Evolutionary conservation across 2,329 filamentous ascomycete species (phyloP).

Genomic region (Penicillium verrucosum): DNA sequence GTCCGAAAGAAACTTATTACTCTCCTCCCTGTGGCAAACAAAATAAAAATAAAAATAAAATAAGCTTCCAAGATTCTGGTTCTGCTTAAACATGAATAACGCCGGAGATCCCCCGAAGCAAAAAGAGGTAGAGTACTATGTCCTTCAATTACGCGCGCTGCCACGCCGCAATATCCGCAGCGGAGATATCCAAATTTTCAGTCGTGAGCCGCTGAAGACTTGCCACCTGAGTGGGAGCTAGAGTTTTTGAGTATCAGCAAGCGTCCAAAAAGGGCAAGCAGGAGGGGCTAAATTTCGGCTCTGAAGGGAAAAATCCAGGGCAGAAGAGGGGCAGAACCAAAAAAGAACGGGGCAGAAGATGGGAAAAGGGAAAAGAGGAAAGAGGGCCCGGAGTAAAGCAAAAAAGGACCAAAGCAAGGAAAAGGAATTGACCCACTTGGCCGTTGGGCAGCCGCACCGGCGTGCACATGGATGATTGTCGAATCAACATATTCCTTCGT

Average conservation of each 20-base stretch:
- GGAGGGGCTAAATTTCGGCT: background rate
- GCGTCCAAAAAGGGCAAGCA: conserved; percentile 1
- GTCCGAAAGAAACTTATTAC: background rate
- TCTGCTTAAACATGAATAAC: background rate
- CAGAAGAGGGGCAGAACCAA: background rate
- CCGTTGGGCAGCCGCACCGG: conserved; percentile 25
- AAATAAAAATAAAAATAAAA: background rate
- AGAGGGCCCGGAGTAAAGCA: background rate
- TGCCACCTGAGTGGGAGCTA: conserved; percentile 26
- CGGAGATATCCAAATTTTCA: conserved; percentile 33
- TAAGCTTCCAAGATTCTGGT: background rate
- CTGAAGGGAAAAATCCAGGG: background rate
- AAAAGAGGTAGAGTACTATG: background rate
- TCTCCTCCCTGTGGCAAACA: background rate
- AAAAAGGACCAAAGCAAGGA: background rate
- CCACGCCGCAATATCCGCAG: conserved; percentile 32
- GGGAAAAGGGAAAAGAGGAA: background rate
- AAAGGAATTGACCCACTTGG: conserved; percentile 27
- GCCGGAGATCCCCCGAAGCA: background rate
- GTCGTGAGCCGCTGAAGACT: conserved; percentile 26
- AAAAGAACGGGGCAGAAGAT: background rate
- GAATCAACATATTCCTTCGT: conserved; percentile 33
- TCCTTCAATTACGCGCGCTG: conserved; percentile 18
- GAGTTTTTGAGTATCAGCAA: conserved; percentile 16
- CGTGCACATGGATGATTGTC: conserved; percentile 29